Evolutionary conservation across 306 rosid species (phyloP).

Genomic region (Cucumis melo): DNA sequence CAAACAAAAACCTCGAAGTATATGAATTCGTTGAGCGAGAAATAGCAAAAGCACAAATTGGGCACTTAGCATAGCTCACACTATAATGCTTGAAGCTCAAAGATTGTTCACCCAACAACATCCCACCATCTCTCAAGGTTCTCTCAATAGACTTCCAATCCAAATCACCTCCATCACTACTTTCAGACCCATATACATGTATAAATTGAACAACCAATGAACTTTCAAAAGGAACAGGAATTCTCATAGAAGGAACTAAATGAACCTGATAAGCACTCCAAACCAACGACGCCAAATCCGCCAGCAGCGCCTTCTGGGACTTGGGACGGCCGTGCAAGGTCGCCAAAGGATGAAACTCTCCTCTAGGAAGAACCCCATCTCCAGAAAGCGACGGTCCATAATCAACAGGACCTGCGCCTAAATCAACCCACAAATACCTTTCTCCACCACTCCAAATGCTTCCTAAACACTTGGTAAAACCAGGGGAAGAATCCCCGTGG

Average conservation of each 20-base stretch:
- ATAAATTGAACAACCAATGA: constrained; percentile 56
- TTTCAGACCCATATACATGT: constrained; percentile 38
- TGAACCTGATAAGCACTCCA: constrained; percentile 78
- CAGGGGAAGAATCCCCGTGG: constrained; percentile 56
- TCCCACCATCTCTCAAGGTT: constrained; percentile 38
- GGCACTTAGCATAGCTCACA: constrained; percentile 33
- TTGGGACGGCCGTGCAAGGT: constrained; percentile 62
- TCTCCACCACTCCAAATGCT: constrained; percentile 55
- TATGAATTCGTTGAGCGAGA: constrained; percentile 61
- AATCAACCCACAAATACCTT: constrained; percentile 74
- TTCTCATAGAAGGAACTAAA: constrained; percentile 75
- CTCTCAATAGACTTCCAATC: constrained; percentile 60
- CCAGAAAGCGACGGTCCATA: constrained; percentile 88
- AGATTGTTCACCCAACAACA: constrained; percentile 56
- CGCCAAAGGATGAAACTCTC: constrained; percentile 84
- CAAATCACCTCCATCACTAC: constrained; percentile 31
- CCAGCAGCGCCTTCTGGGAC: constrained; percentile 46
- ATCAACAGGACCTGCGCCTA: constrained; percentile 84
- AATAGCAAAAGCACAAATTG: constrained; percentile 61
- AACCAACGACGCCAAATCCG: constrained; percentile 58
- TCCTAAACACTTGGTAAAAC: constrained; percentile 54
- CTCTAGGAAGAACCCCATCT: constrained; percentile 67
- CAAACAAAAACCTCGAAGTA: constrained; percentile 81
- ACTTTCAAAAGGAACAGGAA: constrained; percentile 61
- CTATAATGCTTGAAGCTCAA: constrained; percentile 44